phyloP scores from a whole-genome alignment of 2,329 filamentous ascomycete species.

The Ascochyta lentis region DNA sequence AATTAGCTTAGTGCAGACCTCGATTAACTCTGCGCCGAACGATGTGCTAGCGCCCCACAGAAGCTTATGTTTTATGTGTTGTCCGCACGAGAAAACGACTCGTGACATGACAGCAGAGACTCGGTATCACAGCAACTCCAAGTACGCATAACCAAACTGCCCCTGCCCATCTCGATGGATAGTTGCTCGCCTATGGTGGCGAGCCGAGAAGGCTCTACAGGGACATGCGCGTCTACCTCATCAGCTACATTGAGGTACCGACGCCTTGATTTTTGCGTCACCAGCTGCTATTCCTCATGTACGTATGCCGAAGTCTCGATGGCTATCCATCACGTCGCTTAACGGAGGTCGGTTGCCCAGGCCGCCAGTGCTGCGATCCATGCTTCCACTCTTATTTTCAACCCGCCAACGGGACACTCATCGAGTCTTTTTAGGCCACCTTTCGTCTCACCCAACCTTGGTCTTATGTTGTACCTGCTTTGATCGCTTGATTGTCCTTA shows the following conservation, averaged over 20 bases:
- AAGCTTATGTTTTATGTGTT: too few species aligned
- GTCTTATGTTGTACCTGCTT: too few species aligned
- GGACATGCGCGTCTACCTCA: constrained; percentile 18
- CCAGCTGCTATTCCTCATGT: constrained; percentile 3
- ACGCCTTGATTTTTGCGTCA: constrained; percentile 13
- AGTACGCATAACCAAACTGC: too few species aligned
- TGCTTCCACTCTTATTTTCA: constrained; percentile 13
- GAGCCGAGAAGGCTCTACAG: constrained; percentile 2
- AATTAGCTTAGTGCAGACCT: too few species aligned
- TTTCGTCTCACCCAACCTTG: background rate
- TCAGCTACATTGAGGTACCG: constrained; percentile 18
- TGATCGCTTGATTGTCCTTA: too few species aligned
- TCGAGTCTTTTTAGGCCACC: background rate
- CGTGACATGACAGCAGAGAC: too few species aligned
- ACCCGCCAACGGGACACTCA: background rate
- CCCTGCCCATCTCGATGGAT: too few species aligned
- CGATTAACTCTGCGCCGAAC: too few species aligned
- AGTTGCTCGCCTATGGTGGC: too few species aligned
- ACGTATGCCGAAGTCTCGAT: constrained; percentile 5
- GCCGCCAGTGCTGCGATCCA: constrained; percentile 22
- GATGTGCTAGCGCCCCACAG: too few species aligned
- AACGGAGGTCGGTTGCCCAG: constrained; percentile 8
- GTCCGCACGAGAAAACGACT: too few species aligned
- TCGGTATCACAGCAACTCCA: too few species aligned
- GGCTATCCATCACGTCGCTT: constrained; percentile 13